A percentile compares a stretch with the other conserved stretches of the same genome.
phyloP scores from a whole-genome alignment of 768 basidiomycete genomes.

The Trametes punicea region DNA sequence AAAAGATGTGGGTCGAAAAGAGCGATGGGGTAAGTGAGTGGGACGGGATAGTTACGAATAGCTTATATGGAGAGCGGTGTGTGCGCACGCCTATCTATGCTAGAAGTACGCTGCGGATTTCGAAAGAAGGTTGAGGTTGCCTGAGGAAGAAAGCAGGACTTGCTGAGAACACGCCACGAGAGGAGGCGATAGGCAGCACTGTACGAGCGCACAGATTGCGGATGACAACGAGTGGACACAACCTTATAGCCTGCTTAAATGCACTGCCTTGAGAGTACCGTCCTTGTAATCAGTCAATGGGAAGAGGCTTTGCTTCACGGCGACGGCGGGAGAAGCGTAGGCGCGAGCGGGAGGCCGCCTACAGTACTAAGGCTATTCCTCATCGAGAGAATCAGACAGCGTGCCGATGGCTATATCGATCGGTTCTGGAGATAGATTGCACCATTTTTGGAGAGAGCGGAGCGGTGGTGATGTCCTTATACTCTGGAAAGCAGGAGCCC shows the following conservation, averaged over 20 bases:
- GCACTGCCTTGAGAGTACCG: not conserved
- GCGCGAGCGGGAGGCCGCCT: not conserved
- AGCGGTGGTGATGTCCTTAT: not conserved
- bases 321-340: not conserved
- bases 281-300: constrained; percentile 12
- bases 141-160: not conserved
- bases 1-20: constrained; percentile 11
- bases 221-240: constrained; percentile 5
- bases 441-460: not conserved
- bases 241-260: constrained; percentile 1
- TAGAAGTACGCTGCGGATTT: constrained; percentile 2
- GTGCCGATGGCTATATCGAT: not conserved
- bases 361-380: constrained; percentile 10
- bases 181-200: constrained; percentile 2
- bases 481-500: not conserved
- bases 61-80: constrained; percentile 9
- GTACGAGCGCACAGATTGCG: constrained; percentile 13
- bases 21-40: constrained; percentile 16
- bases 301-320: not conserved
- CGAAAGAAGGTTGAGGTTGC: not conserved
- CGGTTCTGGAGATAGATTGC: not conserved
- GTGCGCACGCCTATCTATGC: not conserved
- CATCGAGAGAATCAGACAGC: constrained; percentile 1
- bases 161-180: not conserved
- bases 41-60: constrained; percentile 21